phyloP scores from a whole-genome alignment of 441 rosid genomes.

The Biscutella laevigata region DNA sequence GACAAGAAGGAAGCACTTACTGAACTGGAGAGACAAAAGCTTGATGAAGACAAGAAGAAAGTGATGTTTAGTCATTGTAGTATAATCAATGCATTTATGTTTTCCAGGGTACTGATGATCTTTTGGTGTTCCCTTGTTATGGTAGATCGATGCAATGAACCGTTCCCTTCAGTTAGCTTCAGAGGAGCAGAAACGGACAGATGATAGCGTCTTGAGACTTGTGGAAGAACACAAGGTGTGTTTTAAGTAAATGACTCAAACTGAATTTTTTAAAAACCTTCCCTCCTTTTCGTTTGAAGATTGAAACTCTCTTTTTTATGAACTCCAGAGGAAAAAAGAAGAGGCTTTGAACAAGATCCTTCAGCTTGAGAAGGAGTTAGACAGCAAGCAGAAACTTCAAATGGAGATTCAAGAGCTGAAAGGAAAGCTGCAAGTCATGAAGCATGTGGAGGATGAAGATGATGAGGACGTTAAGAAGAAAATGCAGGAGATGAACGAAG shows the following conservation, averaged over 20 bases:
- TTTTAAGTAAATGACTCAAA: constrained; percentile 1
- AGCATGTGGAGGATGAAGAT: constrained; percentile 67
- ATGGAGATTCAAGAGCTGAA: constrained; percentile 82
- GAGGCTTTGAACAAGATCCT: constrained; percentile 53
- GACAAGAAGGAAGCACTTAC: constrained; percentile 73
- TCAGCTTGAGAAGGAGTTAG: constrained; percentile 59
- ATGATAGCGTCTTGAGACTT: constrained; percentile 60
- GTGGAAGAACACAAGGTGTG: constrained; percentile 77
- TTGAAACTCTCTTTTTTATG: neutral
- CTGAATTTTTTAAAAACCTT: neutral
- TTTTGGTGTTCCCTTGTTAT: constrained; percentile 14
- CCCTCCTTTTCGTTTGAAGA: neutral
- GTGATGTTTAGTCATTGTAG: constrained; percentile 24
- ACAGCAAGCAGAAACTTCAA: constrained; percentile 71
- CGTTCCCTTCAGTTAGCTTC: constrained; percentile 72
- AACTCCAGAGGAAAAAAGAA: constrained; percentile 73
- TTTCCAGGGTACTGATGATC: constrained; percentile 8
- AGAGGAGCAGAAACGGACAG: constrained; percentile 59
- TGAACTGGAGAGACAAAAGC: constrained; percentile 73
- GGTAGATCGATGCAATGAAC: constrained; percentile 49
- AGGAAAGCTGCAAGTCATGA: constrained; percentile 74
- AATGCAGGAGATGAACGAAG: constrained; percentile 66
- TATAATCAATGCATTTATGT: neutral
- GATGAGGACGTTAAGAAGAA: constrained; percentile 55
- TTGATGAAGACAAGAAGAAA: constrained; percentile 71